phyloP scores from a whole-genome alignment of 208 protist species.

The Leishmania mexicana region DNA sequence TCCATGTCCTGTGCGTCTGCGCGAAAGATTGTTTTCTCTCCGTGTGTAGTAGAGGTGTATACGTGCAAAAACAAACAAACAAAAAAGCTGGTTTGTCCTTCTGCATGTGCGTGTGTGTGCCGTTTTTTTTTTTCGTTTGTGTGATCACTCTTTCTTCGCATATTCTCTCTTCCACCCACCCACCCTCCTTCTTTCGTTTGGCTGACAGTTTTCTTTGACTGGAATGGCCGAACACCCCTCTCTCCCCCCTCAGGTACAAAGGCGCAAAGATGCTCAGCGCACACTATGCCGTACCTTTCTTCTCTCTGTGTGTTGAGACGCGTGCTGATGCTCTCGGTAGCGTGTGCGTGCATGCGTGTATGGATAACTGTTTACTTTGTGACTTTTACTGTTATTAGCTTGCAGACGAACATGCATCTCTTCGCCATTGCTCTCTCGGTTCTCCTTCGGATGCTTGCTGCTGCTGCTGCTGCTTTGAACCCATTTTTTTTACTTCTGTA shows the following conservation, averaged over 20 bases:
- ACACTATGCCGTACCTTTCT: background rate
- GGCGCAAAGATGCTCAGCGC: background rate
- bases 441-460: too few species aligned
- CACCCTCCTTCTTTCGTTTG: background rate
- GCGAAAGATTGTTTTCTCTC: slow-evolving; percentile 1
- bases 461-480: too few species aligned
- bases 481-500: background rate
- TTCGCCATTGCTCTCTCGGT: too few species aligned
- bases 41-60: background rate
- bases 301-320: background rate
- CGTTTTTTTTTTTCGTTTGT: background rate
- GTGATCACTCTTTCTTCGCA: background rate
- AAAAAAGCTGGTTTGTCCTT: too few species aligned
- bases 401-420: too few species aligned
- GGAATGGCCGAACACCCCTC: background rate
- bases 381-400: too few species aligned
- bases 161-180: background rate
- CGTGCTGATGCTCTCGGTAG: background rate
- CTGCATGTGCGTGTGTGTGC: background rate
- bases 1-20: background rate
- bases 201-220: background rate
- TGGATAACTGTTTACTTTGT: background rate
- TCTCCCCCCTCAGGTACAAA: background rate
- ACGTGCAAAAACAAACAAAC: background rate
- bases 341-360: background rate